phyloP scores from a whole-genome alignment of 345 rosid species.

The Eucalyptus fibrosa region DNA sequence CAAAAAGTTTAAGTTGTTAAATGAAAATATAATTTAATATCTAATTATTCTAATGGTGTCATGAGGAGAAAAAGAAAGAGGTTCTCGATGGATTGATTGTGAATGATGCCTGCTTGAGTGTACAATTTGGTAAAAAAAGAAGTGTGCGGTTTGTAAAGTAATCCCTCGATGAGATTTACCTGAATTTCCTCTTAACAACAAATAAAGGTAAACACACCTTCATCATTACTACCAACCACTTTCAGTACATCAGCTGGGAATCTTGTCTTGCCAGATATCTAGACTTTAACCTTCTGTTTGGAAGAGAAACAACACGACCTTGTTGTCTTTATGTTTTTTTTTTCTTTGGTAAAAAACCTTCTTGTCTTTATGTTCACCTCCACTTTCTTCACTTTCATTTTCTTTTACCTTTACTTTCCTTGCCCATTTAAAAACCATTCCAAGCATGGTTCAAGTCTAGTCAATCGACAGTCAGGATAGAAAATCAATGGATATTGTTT shows the following conservation, averaged over 20 bases:
- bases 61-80: neutral
- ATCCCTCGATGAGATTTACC: no score
- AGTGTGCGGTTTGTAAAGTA: no score
- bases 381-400: neutral
- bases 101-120: neutral
- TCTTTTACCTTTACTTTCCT: neutral
- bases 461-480: neutral
- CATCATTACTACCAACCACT: neutral
- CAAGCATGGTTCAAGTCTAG: neutral
- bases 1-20: rapidly evolving
- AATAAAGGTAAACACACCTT: neutral
- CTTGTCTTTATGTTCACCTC: neutral
- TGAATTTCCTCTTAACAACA: neutral
- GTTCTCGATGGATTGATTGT: neutral
- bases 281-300: neutral
- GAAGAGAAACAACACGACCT: neutral
- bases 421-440: neutral
- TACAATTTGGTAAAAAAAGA: neutral
- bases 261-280: neutral
- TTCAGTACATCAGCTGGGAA: neutral
- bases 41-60: no score
- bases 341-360: neutral
- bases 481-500: neutral
- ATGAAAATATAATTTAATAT: no score
- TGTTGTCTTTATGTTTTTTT: neutral